Evolutionary conservation across 140 eudicot genomes (phyloP), one percentile per base, ranked within the genome.

Genomic region (Ambrosia hybrid): DNA sequence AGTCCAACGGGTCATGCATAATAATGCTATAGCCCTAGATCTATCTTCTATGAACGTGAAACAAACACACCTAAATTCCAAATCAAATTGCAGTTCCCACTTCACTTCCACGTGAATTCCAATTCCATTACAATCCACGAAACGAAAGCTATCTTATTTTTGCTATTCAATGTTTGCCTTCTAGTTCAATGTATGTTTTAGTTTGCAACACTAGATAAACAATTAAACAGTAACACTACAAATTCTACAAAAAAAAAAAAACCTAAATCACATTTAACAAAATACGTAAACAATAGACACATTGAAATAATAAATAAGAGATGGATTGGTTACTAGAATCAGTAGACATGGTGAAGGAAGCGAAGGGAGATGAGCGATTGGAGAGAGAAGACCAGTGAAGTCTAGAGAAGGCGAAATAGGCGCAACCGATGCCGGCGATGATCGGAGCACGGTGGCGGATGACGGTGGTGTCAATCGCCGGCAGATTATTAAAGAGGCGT

Each of bases 331-430:
- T 49, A 83, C 95, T 45, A 16, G 94, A 75, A 38, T 77, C 72
- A 56, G 86, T 66, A 57, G 97, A 81, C 75, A 78, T 56, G 85
- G 78, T 49, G 7, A 87, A 59, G 52, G 80, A 90, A 78, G 90
- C 90, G 57, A 90, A 85, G 26, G 90, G 86, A 43, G 89, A 85
- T 13, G 73, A 21, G 30, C 30, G 80, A 67, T 55, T 63, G 16
- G 81, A 73, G 36, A 69, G 30, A 17, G 80, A 70, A 17, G 82
- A 78, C 33, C 85, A 21, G 78, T 82, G 80, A 45, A 80, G 30
- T 65, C 53, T 77, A 39, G 83, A 78, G 64, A 73, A 82, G 61
- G 83, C 90, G 57, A 83, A 66, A 10, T 87, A 73, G 7, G 70
- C 86, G 71, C 73, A 73, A 30, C 87, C 84, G 33, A 87, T 6